Base-by-base conservation (phyloP, 1,284 basidiomycete genomes). In the Moniliella sp. region DNA sequence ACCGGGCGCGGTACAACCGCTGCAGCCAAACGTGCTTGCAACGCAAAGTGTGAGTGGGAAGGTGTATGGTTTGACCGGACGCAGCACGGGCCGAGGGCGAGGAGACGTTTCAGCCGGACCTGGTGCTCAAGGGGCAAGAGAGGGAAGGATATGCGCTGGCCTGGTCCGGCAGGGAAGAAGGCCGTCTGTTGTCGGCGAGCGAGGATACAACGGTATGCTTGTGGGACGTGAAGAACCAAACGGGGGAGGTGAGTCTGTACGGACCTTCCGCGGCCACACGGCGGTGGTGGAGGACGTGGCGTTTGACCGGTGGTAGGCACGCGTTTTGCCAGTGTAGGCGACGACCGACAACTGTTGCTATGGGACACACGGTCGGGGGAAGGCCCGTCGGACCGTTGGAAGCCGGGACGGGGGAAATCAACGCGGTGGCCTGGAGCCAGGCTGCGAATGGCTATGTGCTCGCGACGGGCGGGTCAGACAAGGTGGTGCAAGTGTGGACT, bases 1-100 rank as follows among this genome's bases (percentile, higher is more conserved):
- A 99, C 63, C 68, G 86, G 23, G 91, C 91, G 35, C 71, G 91
- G 28, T 99, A 97, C 62, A 94, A 93, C 81, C 91, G 10, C 88
- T 94, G 64, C 97, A 97, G 57, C 79, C 82, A 4, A 82, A 97
- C 62, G 63, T 99, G 45, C 81, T 99, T 43, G 91, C 91, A 2
- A 97, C 88, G 5, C 88, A 94, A 48, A 69, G 83, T 7, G 73
- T 88, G 5, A 73, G 71, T 4, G 91, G 91, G 10, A 80, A 88
- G 45, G 82, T 93, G 7, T 69, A 79, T 43, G 66, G 21, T 99
- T 97, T 63, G 91, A 99, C 64, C 67, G 91, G 36, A 97, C 91
- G 29, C 94, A 93, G 63, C 88, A 97, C 62, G n/a, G n/a, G 86
- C 88, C 1, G 78, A 81, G 48, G 69, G 74, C 18, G 79, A 80